These are phyloP conservation scores for Talaromyces sp. DNA, from an alignment of 2,329 filamentous ascomycete genomes.

Conservation along the genomic window DNA sequence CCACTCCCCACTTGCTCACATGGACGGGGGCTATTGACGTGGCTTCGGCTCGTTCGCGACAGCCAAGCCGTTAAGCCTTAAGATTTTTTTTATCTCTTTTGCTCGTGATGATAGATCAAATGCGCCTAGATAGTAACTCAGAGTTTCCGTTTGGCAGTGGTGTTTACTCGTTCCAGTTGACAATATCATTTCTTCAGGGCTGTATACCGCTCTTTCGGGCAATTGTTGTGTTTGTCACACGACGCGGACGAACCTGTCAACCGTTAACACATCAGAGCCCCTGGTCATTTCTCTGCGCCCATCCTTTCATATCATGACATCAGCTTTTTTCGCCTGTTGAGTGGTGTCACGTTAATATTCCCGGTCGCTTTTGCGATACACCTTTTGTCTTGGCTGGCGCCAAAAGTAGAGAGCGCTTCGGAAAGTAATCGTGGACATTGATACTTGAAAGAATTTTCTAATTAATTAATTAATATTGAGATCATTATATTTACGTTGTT, in stretches of 20 bases:
- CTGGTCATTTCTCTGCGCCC: conserved; percentile 6
- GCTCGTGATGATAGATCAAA: background rate
- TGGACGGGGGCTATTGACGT: conserved; percentile 23
- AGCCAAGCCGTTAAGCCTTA: background rate
- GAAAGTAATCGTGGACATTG: conserved; percentile 3
- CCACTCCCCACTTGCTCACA: conserved; percentile 18
- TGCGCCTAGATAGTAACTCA: background rate
- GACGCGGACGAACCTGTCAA: conserved; percentile 19
- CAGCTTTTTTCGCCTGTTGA: background rate
- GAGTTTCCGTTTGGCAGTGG: background rate
- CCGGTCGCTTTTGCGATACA: conserved; percentile 8
- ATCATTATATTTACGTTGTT: no score
- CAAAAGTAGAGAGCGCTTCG: background rate
- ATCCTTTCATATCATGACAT: background rate
- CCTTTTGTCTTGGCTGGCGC: background rate
- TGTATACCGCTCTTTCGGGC: conserved; percentile 17
- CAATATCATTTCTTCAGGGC: conserved; percentile 5
- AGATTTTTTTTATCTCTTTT: background rate
- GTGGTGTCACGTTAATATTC: conserved; percentile 7
- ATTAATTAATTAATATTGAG: no score
- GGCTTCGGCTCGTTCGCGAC: conserved; percentile 20
- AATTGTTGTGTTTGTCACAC: conserved; percentile 22
- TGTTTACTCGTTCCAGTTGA: background rate
- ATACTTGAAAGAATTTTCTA: no score
- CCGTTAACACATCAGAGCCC: conserved; percentile 19